Percentiles rank a stretch among this genome's conserved stretches.
Conservation (phyloP, 805 yeast genomes). For the Candida maris region DNA sequence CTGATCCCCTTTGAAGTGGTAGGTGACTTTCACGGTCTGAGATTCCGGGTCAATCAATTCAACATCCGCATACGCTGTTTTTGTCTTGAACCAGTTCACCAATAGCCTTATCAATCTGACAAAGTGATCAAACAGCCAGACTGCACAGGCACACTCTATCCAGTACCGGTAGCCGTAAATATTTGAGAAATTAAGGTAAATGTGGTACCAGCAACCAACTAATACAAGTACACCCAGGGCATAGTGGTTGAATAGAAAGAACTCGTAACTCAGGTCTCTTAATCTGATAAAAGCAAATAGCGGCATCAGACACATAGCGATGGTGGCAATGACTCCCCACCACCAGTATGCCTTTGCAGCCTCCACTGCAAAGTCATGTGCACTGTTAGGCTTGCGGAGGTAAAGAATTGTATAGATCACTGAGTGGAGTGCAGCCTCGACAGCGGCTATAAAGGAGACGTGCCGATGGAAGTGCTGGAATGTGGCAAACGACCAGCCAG, state of each 20-base stretch:
- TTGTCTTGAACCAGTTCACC: background rate
- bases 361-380: background rate
- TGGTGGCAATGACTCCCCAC: conserved; percentile 1
- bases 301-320: background rate
- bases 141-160: background rate
- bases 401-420: conserved; percentile 1
- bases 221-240: background rate
- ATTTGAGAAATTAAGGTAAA: background rate
- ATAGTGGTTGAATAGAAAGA: background rate
- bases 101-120: background rate
- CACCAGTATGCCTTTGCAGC: background rate
- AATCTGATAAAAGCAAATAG: background rate
- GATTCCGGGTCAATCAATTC: background rate
- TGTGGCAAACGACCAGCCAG: conserved; percentile 1
- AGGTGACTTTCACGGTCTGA: background rate
- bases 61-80: background rate
- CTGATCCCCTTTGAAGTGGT: background rate
- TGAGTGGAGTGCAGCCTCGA: background rate
- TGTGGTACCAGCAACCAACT: conserved; percentile 1
- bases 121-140: conserved; percentile 1
- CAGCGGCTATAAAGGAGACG: background rate
- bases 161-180: background rate
- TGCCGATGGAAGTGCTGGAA: conserved; percentile 1
- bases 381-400: conserved; percentile 1
- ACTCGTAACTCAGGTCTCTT: background rate